These are phyloP conservation scores for Solanum corneliomulleri DNA, from an alignment of 257 asterid genomes.

Conservation along the genomic window DNA sequence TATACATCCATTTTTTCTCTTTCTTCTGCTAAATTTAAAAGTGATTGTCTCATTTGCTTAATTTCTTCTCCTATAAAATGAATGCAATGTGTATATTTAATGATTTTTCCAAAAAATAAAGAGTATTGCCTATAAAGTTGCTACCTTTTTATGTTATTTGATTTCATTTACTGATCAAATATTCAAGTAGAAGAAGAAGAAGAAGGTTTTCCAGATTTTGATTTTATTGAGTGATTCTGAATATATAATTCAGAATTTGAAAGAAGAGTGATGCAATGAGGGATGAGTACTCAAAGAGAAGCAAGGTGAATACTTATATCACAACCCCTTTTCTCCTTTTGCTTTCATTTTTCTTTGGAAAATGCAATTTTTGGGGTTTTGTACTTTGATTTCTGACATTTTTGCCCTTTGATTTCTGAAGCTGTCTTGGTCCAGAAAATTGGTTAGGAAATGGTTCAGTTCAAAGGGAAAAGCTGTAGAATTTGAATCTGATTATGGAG, in stretches of 20 bases:
- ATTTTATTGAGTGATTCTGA: neutral
- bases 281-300: conserved; percentile 69
- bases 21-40: neutral
- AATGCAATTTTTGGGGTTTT: neutral
- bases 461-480: conserved; percentile 2
- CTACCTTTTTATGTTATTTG: neutral
- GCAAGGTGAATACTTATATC: conserved; percentile 43
- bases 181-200: neutral
- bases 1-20: conserved; percentile 26
- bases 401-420: neutral
- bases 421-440: conserved; percentile 9
- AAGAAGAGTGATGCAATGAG: conserved; percentile 61
- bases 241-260: conserved; percentile 9
- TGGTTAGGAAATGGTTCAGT: conserved; percentile 13
- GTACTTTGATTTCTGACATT: neutral
- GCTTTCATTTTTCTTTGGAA: neutral
- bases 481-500: conserved; percentile 10
- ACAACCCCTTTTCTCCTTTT: neutral
- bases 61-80: neutral
- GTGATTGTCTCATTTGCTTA: neutral
- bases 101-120: neutral
- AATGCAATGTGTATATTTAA: neutral
- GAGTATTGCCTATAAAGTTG: neutral
- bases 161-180: neutral
- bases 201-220: neutral